Conservation (phyloP, 192 early-diverging fungal species). For the Coemansia sp. region DNA sequence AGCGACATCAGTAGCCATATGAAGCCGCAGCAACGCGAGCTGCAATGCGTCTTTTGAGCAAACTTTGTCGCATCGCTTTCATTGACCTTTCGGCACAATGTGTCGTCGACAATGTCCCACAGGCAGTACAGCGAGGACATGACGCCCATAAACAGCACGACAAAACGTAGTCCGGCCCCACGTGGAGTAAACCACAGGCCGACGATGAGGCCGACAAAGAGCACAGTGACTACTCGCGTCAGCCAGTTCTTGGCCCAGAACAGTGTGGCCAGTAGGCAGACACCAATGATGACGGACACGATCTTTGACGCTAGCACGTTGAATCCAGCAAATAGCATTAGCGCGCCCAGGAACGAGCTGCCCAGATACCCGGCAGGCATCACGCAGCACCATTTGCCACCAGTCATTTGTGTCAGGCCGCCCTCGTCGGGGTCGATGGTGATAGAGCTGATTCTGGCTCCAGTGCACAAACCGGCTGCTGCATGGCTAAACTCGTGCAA, state of each 20-base stretch:
- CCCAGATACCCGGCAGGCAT: slow-evolving; percentile 91
- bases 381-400: slow-evolving; percentile 77
- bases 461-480: slow-evolving; percentile 78
- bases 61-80: slow-evolving; percentile 92
- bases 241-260: slow-evolving; percentile 91
- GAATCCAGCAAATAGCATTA: slow-evolving; percentile 94
- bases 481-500: slow-evolving; percentile 97
- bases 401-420: slow-evolving; percentile 78
- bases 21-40: slow-evolving; percentile 82
- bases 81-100: slow-evolving; percentile 85
- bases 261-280: slow-evolving; percentile 76
- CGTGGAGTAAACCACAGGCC: slow-evolving; percentile 81
- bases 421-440: slow-evolving; percentile 92
- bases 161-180: slow-evolving; percentile 76
- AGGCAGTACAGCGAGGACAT: slow-evolving; percentile 92
- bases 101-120: slow-evolving; percentile 96
- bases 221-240: slow-evolving; percentile 71
- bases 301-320: slow-evolving; percentile 83
- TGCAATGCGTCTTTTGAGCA: slow-evolving; percentile 70
- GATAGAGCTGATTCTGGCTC: slow-evolving; percentile 84
- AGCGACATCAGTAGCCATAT: slow-evolving; percentile 89
- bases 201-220: slow-evolving; percentile 79
- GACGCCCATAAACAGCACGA: slow-evolving; percentile 91
- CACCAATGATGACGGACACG: slow-evolving; percentile 79
- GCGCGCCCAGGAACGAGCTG: slow-evolving; percentile 81